These are phyloP conservation scores for Ramularia collo-cygni DNA, from an alignment of 2,329 filamentous ascomycete genomes.

Conservation along the genomic window DNA sequence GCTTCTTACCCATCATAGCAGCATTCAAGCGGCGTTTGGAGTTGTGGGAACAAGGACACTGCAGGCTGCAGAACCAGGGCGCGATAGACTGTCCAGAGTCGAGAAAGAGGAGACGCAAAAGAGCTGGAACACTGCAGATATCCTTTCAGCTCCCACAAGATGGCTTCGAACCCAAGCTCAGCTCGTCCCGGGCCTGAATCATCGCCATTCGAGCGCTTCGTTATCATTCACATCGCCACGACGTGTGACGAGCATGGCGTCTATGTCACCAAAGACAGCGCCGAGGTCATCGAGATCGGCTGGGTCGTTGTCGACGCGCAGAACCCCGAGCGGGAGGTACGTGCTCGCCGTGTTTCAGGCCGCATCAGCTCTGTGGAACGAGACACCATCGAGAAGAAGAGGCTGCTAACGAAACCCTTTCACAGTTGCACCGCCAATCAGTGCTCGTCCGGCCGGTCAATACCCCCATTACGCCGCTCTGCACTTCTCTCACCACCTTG, in stretches of 20 bases:
- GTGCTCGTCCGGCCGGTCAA: slow-evolving; percentile 98
- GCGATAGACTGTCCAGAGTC: slow-evolving; percentile 1
- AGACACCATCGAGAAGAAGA: slow-evolving; percentile 16
- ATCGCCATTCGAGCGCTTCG: slow-evolving; percentile 89
- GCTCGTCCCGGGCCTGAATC: too few species aligned
- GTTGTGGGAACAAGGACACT: slow-evolving; percentile 12
- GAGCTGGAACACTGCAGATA: neutral
- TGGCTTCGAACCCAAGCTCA: too few species aligned
- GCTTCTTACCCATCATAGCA: too few species aligned
- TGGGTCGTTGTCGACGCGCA: slow-evolving; percentile 65
- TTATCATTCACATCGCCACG: slow-evolving; percentile 96
- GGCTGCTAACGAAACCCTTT: slow-evolving; percentile 18
- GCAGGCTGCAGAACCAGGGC: slow-evolving; percentile 1
- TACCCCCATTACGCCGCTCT: slow-evolving; percentile 95
- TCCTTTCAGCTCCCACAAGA: neutral
- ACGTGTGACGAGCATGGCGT: slow-evolving; percentile 99
- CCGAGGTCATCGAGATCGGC: slow-evolving; percentile 97
- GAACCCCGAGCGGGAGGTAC: slow-evolving; percentile 30
- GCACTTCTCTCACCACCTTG: slow-evolving; percentile 94
- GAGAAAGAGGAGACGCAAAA: neutral
- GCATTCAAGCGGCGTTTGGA: slow-evolving; percentile 19
- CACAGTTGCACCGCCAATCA: slow-evolving; percentile 84
- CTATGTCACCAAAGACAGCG: slow-evolving; percentile 98
- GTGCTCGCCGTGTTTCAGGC: slow-evolving; percentile 11
- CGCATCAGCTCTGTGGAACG: slow-evolving; percentile 18